Evolutionary conservation across 106 monocot species (phyloP), one percentile per base, ranked within the genome.

Genomic region (Apostasia ramifera): DNA sequence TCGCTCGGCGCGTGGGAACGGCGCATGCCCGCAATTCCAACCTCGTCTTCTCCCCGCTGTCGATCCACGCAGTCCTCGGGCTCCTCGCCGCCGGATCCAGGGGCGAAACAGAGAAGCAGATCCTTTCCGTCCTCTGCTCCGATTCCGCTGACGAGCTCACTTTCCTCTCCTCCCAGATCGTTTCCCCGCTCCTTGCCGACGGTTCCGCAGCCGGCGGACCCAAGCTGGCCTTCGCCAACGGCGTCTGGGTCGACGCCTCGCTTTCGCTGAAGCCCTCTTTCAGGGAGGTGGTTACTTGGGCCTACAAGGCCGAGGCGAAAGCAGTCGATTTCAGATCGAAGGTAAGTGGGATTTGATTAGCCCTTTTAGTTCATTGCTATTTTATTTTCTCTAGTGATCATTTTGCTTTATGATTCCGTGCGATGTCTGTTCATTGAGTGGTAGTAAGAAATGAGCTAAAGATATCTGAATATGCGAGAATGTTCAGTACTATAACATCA

Each of bases 291-390:
- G 75, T 59, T 3, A 8, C 59, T 8, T n/a, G 15, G 3, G 58
- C 11, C 9, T 76, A 68, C 26, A 71, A 66, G 44, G 76, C 76
- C 38, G 67, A 76, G 47, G 71, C 72, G 13, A 76, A 61, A 55
- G 7, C 71, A n/a, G 71, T 71, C 45, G 81, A 81, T 66, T 81
- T 76, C 61, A 50, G 39, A 13, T 43, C 63, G 14, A 80, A 74
- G 74, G 26, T 26, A 0, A 26, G 26, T 26, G 26, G 26, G 26
- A 26, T 26, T 26, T 26, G 26, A 26, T 26, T 26, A 26, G 26
- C 26, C 26, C 26, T 26, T 0, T 26, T 26, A 26, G 26, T 26
- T 26, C 26, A 26, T 26, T 26, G 26, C 26, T 26, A 26, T 26
- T 26, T 26, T 26, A 26, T 26, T 26, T 26, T 26, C 26, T 26